Conservation (phyloP, 495 filamentous ascomycete species). For the Xylaria castorea region DNA sequence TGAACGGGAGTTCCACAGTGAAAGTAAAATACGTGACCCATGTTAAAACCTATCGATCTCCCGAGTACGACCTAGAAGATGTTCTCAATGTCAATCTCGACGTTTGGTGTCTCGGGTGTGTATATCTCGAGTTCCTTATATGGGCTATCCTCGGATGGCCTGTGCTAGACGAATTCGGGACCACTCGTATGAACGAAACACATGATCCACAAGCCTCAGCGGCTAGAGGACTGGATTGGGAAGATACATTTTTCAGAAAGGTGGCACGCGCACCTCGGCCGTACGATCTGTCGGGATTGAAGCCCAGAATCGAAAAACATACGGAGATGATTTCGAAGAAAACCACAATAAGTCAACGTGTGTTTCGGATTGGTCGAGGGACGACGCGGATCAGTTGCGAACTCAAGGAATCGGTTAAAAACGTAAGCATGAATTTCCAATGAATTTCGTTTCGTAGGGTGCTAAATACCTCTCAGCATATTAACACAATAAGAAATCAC, state of each 20-base stretch:
- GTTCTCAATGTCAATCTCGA: conserved; percentile 44
- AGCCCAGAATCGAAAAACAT: neutral
- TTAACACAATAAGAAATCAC: neutral
- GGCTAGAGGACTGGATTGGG: neutral
- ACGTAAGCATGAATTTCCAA: neutral
- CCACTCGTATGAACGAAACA: neutral
- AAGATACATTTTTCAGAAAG: neutral
- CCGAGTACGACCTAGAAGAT: conserved; percentile 39
- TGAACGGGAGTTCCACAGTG: conserved; percentile 20
- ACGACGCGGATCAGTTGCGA: neutral
- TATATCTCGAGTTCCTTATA: conserved; percentile 50
- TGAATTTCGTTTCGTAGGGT: neutral
- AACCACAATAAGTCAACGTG: neutral
- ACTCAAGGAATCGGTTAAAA: neutral
- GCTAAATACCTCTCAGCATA: neutral
- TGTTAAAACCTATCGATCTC: conserved; percentile 47
- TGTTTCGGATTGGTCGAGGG: neutral
- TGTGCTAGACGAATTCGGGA: conserved; percentile 14
- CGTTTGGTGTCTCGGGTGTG: conserved; percentile 53
- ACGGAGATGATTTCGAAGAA: neutral
- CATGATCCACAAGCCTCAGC: neutral
- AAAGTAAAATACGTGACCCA: conserved; percentile 19
- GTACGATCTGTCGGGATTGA: neutral
- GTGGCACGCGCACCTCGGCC: neutral
- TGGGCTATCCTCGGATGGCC: conserved; percentile 31